Evolutionary conservation across 331 rosid species (phyloP).

Genomic region (Rosa hybrid): DNA sequence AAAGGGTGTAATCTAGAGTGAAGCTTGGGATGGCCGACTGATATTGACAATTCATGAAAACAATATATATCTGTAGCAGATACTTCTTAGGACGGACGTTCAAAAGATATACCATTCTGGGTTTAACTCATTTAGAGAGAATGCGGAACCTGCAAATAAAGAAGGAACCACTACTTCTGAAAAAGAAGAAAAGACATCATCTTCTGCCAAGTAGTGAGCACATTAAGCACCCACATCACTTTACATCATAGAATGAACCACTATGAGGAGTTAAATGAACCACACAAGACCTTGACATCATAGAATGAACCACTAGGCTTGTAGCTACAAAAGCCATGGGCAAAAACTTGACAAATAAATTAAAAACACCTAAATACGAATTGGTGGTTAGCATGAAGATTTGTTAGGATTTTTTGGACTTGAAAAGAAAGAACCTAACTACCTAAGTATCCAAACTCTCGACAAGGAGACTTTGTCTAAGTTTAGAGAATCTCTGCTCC

Average conservation of each 20-base stretch:
- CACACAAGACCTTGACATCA: background rate
- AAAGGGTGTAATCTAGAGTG: background rate
- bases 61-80: background rate
- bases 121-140: background rate
- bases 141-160: background rate
- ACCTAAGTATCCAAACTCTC: too few species aligned
- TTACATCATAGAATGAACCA: background rate
- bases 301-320: background rate
- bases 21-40: background rate
- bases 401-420: too few species aligned
- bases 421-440: too few species aligned
- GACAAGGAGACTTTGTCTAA: background rate
- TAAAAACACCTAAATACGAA: too few species aligned
- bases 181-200: background rate
- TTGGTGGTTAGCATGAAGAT: too few species aligned
- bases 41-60: background rate
- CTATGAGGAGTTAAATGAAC: background rate
- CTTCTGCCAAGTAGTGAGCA: background rate
- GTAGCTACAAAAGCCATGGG: too few species aligned
- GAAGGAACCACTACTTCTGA: background rate
- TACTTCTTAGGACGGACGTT: background rate
- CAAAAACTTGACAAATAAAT: too few species aligned
- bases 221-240: background rate
- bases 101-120: background rate
- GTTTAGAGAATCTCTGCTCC: background rate